Conservation (phyloP, 2,329 filamentous ascomycete species). For the Phialemoniopsis sp. region DNA sequence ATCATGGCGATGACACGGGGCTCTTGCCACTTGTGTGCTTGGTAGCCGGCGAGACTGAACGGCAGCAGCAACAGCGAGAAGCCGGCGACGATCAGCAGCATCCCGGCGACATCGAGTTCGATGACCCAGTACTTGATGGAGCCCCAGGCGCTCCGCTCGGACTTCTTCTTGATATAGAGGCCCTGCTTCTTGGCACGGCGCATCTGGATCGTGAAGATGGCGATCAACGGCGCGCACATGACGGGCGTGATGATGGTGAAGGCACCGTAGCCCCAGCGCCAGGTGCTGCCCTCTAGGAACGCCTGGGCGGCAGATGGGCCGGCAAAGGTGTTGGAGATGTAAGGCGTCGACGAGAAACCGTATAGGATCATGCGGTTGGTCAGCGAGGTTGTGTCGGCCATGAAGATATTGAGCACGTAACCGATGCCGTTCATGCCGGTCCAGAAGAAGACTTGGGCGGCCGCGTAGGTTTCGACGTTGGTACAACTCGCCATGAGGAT, state of each 20-base stretch:
- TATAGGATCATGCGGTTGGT: constrained; percentile 63
- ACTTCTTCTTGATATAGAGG: constrained; percentile 32
- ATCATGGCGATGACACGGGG: constrained; percentile 36
- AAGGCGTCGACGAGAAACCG: constrained; percentile 60
- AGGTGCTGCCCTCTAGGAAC: constrained; percentile 47
- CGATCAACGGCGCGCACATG: constrained; percentile 52
- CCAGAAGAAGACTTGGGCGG: constrained; percentile 53
- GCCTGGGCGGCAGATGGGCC: constrained; percentile 51
- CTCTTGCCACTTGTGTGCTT: constrained; percentile 32
- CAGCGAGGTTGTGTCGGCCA: constrained; percentile 63
- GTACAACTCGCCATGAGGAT: constrained; percentile 57
- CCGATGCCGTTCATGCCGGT: constrained; percentile 55
- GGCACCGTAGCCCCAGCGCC: constrained; percentile 65
- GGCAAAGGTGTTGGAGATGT: constrained; percentile 63
- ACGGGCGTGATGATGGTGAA: constrained; percentile 61
- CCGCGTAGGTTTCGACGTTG: constrained; percentile 44
- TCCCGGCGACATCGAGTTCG: constrained; percentile 61
- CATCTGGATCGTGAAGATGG: constrained; percentile 54
- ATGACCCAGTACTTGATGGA: constrained; percentile 49
- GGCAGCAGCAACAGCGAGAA: constrained; percentile 66
- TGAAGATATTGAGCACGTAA: constrained; percentile 50
- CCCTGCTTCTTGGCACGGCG: constrained; percentile 55
- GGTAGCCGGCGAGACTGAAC: constrained; percentile 51
- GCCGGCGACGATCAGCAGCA: constrained; percentile 56
- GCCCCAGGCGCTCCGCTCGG: constrained; percentile 39